These are phyloP conservation scores for Didymella lethalis DNA, from an alignment of 2,329 filamentous ascomycete genomes.

Conservation along the genomic window DNA sequence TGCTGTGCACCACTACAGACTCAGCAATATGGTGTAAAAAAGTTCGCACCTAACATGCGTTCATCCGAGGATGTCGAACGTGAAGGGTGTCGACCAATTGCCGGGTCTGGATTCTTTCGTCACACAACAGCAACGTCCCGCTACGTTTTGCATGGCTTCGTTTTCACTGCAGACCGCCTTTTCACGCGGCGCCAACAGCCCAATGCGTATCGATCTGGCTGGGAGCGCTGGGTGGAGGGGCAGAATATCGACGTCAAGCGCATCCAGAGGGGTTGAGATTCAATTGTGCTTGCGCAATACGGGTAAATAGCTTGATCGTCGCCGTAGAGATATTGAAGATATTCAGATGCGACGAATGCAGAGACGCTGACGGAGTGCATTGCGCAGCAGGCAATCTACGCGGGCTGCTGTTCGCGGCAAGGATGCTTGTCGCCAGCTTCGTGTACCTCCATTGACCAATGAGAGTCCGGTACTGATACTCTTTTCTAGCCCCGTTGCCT, in stretches of 20 bases:
- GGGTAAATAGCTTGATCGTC: conserved; percentile 14
- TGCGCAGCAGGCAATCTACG: conserved; percentile 28
- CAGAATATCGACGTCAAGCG: conserved; percentile 39
- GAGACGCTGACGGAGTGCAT: conserved; percentile 18
- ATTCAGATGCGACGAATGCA: conserved; percentile 30
- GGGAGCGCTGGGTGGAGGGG: conserved; percentile 38
- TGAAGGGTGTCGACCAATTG: conserved; percentile 22
- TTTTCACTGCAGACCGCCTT: conserved; percentile 49
- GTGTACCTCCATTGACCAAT: conserved; percentile 43
- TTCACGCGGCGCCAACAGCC: conserved; percentile 38
- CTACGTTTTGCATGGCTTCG: conserved; percentile 37
- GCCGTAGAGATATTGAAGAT: conserved; percentile 25
- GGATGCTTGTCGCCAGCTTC: conserved; percentile 31
- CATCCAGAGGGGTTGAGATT: conserved; percentile 30
- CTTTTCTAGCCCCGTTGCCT: conserved; percentile 43
- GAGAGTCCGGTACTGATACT: conserved; percentile 25
- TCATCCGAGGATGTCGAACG: conserved; percentile 7
- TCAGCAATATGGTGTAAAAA: neutral
- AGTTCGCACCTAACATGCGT: neutral
- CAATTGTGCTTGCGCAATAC: conserved; percentile 14
- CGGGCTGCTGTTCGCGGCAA: conserved; percentile 37
- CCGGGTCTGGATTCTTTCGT: conserved; percentile 29
- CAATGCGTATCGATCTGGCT: conserved; percentile 42
- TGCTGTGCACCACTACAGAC: neutral
- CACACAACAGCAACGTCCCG: conserved; percentile 35